Base-by-base conservation (phyloP, 2,329 filamentous ascomycete species). In the Exserohilum turcica region DNA sequence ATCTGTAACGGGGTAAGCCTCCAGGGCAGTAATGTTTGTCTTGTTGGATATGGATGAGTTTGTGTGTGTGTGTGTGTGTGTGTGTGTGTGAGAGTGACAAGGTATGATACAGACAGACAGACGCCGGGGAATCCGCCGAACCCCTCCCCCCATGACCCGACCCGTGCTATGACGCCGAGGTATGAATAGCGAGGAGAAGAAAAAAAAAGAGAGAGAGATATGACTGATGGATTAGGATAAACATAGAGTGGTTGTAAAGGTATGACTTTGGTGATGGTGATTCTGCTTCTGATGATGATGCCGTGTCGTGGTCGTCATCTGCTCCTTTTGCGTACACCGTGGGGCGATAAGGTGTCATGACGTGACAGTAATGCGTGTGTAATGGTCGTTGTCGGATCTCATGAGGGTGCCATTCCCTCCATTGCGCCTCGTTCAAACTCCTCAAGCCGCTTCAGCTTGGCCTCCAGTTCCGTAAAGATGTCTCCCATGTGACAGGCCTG, bases 401-500 rank as follows among this genome's bases (percentile, higher is more conserved):
- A 67, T 28, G 64, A 66, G 19, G 64, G 64, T 16, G 64, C 64
- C 64, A 67, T 67, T n/a, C 59, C 63, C 8, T 54, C 57, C 48
- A 67, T 61, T 9, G 67, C 63, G 19, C 66, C 70, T 15, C 64
- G 59, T 48, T 70, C 69, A 51, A 62, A 73, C 32, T 68, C 64
- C 67, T 85, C 79, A 42, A 92, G 77, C 68, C 92, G 85, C 27
- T 79, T 78, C 52, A 91, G 76, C 67, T 90, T 84, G 27, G 77
- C 73, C 31, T 82, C 77, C 28, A 93, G 79, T 37, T 82, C 81
- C 37, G 78, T 77, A 16, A 95, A 79, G 16, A 97, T 82, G 13
- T 87, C 84, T 9, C 80, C 75, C 82, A 97, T 96, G 2, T 92
- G 89, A 16, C 85, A 88, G 9, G 90, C 86, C 55, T 96, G 84